Conservation (phyloP, 352 stramenopile species). For the Pythium utonaiense region DNA sequence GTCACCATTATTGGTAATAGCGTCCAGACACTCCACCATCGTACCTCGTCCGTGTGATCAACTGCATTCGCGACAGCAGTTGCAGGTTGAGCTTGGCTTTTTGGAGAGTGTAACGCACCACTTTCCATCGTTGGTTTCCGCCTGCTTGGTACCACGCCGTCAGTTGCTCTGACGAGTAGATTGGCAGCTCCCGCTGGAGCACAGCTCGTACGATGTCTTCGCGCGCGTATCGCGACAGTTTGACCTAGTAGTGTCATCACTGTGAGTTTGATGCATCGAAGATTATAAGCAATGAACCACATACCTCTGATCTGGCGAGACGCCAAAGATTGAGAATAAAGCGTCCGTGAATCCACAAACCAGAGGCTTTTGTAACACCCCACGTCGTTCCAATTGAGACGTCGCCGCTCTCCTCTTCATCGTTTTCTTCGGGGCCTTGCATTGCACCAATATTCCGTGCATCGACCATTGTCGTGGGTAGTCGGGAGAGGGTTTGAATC, state of each 20-base stretch:
- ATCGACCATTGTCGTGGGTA: conserved; percentile 28
- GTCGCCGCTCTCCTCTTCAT: conserved; percentile 25
- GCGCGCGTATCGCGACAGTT: conserved; percentile 54
- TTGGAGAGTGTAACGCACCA: conserved; percentile 30
- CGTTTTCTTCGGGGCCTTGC: conserved; percentile 22
- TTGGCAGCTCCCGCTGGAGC: conserved; percentile 40
- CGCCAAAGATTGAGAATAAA: conserved; percentile 93
- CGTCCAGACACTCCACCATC: no score
- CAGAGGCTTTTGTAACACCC: conserved; percentile 79
- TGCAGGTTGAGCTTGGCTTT: conserved; percentile 32
- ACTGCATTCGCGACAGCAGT: conserved; percentile 56
- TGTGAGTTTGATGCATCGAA: no score
- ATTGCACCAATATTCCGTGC: conserved; percentile 21
- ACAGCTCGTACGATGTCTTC: conserved; percentile 51
- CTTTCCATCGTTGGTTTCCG: conserved; percentile 19
- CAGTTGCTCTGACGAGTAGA: conserved; percentile 39
- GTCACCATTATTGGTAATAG: no score
- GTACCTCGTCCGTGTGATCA: conserved; percentile 55
- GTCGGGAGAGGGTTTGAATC: conserved; percentile 30
- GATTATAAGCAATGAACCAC: not conserved
- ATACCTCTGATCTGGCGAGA: conserved; percentile 77
- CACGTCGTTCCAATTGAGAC: conserved; percentile 67
- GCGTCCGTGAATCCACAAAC: conserved; percentile 87
- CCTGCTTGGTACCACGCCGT: conserved; percentile 36
- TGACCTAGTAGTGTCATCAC: no score